Conservation (phyloP, 305 asterid genomes). For the Monarda citriodora region DNA sequence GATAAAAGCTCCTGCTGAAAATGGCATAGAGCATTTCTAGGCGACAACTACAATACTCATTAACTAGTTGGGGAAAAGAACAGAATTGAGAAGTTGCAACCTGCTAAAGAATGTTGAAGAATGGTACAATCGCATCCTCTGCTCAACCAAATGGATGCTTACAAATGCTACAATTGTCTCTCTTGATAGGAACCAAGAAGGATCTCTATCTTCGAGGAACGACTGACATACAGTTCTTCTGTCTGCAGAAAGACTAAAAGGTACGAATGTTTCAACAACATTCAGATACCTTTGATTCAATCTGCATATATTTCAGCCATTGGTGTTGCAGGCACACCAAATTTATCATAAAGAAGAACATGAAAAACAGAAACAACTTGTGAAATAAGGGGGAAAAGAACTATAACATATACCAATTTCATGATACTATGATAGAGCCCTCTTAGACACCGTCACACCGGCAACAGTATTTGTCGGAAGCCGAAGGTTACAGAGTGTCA, state of each 20-base stretch:
- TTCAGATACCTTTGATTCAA: not conserved
- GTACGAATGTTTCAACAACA: not conserved
- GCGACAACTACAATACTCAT: not conserved
- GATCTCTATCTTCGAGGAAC: not conserved
- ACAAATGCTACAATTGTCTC: not conserved
- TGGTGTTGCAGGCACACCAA: not conserved
- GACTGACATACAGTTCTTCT: not conserved
- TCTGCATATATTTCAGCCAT: not conserved
- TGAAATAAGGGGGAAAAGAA: not conserved
- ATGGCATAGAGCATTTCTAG: not conserved
- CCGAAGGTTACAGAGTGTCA: constrained; percentile 2
- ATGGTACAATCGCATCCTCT: not conserved
- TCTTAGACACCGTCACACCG: constrained; percentile 4
- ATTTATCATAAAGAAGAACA: not conserved
- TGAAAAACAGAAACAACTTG: not conserved
- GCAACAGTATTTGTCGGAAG: constrained; percentile 7
- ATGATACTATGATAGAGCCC: not conserved
- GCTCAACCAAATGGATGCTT: not conserved
- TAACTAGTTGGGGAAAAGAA: too few relatives aligned
- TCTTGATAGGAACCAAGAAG: too few relatives aligned
- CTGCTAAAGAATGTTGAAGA: not conserved
- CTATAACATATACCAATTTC: not conserved
- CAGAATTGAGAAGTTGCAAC: not conserved
- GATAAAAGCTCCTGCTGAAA: not conserved
- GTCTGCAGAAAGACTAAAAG: not conserved